A percentile compares a stretch with the other conserved stretches of the same genome.
Conservation (phyloP, 768 basidiomycete genomes). For the Leccinum aurantiacum region DNA sequence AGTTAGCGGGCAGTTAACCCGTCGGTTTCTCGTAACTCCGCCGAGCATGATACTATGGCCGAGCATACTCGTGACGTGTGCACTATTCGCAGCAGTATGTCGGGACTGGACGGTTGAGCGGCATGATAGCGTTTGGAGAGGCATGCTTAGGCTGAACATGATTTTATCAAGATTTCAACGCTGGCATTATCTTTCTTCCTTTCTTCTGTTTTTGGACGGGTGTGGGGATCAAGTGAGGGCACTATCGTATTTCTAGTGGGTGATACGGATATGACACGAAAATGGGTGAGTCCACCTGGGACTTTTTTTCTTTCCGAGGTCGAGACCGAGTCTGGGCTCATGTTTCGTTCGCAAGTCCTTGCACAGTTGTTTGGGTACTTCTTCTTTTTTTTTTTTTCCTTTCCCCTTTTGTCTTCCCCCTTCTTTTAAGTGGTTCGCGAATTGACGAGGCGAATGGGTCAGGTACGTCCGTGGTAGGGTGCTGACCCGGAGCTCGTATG, state of each 20-base stretch:
- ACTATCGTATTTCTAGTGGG: constrained; percentile 59
- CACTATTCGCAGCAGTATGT: constrained; percentile 65
- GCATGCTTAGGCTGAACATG: constrained; percentile 1
- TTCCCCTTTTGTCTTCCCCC: not conserved
- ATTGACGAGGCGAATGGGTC: not conserved
- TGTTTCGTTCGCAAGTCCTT: constrained; percentile 32
- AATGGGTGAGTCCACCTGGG: constrained; percentile 38
- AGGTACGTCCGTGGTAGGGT: constrained; percentile 49
- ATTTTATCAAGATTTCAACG: constrained; percentile 4
- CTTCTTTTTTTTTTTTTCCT: not conserved
- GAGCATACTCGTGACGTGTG: constrained; percentile 68
- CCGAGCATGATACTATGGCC: constrained; percentile 66
- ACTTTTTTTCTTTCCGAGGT: constrained; percentile 6
- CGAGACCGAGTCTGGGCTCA: not conserved
- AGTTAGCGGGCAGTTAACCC: constrained; percentile 62
- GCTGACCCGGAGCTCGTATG: not conserved
- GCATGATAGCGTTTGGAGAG: constrained; percentile 41
- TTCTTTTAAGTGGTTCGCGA: not conserved
- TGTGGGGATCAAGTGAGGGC: constrained; percentile 36
- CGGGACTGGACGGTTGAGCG: constrained; percentile 59
- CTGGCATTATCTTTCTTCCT: constrained; percentile 17
- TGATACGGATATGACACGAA: constrained; percentile 52
- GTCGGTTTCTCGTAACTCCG: constrained; percentile 71
- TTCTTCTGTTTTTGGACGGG: too few relatives aligned
- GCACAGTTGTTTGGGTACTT: constrained; percentile 49